Percentiles rank a stretch among this genome's conserved stretches.
Conservation (phyloP, 768 basidiomycete genomes). For the Calocybe cyanea region DNA sequence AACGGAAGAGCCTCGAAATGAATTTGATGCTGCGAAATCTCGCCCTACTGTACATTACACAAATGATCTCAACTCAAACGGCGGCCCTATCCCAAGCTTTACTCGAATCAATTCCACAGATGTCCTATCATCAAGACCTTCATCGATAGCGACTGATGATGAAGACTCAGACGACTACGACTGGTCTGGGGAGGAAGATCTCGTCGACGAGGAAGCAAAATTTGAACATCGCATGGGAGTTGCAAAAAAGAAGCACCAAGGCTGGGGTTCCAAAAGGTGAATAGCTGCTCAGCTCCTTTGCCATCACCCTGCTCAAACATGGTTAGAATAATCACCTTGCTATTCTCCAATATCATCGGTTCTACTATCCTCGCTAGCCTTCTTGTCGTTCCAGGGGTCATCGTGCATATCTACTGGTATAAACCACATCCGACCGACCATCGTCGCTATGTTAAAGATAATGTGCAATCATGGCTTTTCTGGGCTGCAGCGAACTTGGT, state of each 20-base stretch:
- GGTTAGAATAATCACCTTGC: constrained; percentile 50
- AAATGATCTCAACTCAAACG: constrained; percentile 31
- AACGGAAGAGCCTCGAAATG: constrained; percentile 18
- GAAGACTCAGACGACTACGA: constrained; percentile 64
- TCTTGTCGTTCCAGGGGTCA: constrained; percentile 56
- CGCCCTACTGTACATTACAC: constrained; percentile 53
- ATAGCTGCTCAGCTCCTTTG: constrained; percentile 3
- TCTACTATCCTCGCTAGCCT: constrained; percentile 62
- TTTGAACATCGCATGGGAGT: constrained; percentile 59
- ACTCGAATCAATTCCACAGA: constrained; percentile 28
- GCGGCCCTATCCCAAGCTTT: constrained; percentile 22
- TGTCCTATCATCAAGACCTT: constrained; percentile 24
- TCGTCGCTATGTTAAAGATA: constrained; percentile 59
- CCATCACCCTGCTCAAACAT: constrained; percentile 3
- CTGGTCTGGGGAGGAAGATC: constrained; percentile 77
- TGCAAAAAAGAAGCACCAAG: constrained; percentile 32
- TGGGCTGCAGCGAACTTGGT: constrained; percentile 78
- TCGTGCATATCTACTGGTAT: constrained; percentile 72
- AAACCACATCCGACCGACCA: constrained; percentile 51
- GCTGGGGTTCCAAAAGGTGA: constrained; percentile 56
- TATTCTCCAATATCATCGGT: constrained; percentile 73
- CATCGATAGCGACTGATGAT: constrained; percentile 53
- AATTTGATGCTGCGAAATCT: constrained; percentile 15
- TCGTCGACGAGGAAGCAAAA: constrained; percentile 66
- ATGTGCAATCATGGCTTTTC: constrained; percentile 74